These are phyloP conservation scores for Kwoniella bestiolae DNA, from an alignment of 768 basidiomycete species.

Conservation along the genomic window DNA sequence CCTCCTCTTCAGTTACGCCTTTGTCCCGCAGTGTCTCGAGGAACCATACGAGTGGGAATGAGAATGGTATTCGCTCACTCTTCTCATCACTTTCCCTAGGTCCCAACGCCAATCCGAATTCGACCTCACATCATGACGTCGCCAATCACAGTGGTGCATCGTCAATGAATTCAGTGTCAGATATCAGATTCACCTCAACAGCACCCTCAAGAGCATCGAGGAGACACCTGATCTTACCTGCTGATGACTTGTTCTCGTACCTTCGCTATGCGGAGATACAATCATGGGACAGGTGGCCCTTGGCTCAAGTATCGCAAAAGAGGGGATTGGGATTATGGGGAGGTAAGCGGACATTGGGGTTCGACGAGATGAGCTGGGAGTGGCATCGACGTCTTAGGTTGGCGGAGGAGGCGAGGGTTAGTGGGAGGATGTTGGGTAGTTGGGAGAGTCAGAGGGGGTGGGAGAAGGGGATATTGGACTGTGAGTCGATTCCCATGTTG, in stretches of 20 bases:
- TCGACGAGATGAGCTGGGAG: constrained; percentile 45
- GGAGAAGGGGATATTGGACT: constrained; percentile 39
- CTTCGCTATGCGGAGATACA: constrained; percentile 25
- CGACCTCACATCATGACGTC: not conserved
- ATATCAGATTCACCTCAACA: not conserved
- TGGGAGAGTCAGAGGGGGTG: constrained; percentile 39
- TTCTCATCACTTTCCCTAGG: constrained; percentile 33
- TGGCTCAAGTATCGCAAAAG: not conserved
- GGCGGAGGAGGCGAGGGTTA: constrained; percentile 28
- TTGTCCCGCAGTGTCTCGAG: not conserved
- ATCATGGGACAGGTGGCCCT: constrained; percentile 37
- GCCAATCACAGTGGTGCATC: not conserved
- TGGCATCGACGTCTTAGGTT: constrained; percentile 37
- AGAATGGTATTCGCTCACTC: constrained; percentile 21
- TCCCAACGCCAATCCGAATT: not conserved
- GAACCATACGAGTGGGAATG: not conserved
- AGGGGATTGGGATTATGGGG: constrained; percentile 19
- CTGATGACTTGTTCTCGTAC: constrained; percentile 37
- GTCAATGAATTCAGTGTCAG: not conserved
- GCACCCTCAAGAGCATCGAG: not conserved
- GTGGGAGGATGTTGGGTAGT: constrained; percentile 18
- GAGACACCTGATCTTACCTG: constrained; percentile 17
- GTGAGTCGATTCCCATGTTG: constrained; percentile 32
- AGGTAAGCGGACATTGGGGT: constrained; percentile 22
- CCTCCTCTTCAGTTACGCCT: not conserved